These are phyloP conservation scores for Lactarius hengduanensis DNA, from an alignment of 768 basidiomycete species.

Conservation along the genomic window DNA sequence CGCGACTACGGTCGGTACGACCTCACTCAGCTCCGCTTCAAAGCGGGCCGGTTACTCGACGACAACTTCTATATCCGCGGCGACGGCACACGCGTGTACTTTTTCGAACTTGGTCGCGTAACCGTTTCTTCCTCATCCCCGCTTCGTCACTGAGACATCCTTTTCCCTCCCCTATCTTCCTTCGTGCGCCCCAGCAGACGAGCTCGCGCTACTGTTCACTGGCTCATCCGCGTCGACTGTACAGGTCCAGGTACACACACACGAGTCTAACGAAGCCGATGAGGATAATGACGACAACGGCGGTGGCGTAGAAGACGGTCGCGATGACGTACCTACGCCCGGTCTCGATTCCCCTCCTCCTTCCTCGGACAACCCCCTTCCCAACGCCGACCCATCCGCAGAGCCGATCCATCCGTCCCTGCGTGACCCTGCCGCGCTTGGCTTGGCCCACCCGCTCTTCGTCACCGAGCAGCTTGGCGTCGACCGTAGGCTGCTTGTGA, in stretches of 20 bases:
- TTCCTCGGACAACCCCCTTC: neutral
- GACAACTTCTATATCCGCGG: slow-evolving; percentile 97
- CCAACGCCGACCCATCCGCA: neutral
- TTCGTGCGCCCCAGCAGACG: slow-evolving; percentile 47
- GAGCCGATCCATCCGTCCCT: slow-evolving; percentile 18
- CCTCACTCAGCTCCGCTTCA: slow-evolving; percentile 93
- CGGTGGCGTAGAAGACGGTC: neutral
- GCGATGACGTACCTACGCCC: neutral
- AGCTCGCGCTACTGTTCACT: slow-evolving; percentile 77
- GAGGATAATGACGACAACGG: slow-evolving; percentile 38
- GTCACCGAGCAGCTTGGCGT: slow-evolving; percentile 81
- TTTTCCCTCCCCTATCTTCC: neutral
- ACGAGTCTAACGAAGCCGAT: slow-evolving; percentile 36
- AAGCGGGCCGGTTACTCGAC: slow-evolving; percentile 78
- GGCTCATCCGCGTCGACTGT: slow-evolving; percentile 47
- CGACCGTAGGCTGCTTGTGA: slow-evolving; percentile 87
- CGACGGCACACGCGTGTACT: slow-evolving; percentile 96
- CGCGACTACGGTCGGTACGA: slow-evolving; percentile 97
- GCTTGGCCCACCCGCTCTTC: slow-evolving; percentile 62
- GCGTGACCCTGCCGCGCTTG: slow-evolving; percentile 36
- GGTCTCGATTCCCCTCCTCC: neutral
- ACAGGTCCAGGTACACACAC: slow-evolving; percentile 31
- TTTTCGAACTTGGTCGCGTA: slow-evolving; percentile 77
- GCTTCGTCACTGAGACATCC: neutral
- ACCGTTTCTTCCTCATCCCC: neutral